Conservation (phyloP, 345 rosid genomes). For the Pelargonium nanum region DNA sequence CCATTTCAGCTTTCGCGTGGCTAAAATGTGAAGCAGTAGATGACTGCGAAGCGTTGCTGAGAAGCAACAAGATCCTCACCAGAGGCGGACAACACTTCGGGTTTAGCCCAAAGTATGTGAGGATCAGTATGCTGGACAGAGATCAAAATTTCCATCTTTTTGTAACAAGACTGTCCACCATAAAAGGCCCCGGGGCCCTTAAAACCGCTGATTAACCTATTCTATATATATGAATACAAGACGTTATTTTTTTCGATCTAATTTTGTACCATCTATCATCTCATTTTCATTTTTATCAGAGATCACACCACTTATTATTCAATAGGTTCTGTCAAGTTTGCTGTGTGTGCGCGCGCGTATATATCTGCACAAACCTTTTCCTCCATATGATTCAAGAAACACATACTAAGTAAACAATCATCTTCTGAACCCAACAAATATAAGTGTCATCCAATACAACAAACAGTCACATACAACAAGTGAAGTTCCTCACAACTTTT, state of each 20-base stretch:
- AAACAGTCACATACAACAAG: no score
- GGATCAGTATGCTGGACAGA: constrained; percentile 65
- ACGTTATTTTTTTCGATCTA: not conserved
- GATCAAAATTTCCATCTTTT: constrained; percentile 41
- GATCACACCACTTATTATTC: no score
- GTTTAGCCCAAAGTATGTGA: constrained; percentile 42
- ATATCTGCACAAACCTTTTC: no score
- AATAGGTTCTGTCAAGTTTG: no score
- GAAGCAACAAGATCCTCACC: constrained; percentile 47
- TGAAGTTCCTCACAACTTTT: no score
- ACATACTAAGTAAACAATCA: no score
- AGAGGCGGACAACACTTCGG: constrained; percentile 71
- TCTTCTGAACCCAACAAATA: no score
- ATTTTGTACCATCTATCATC: no score
- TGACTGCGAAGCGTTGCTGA: constrained; percentile 60
- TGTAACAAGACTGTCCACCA: constrained; percentile 30
- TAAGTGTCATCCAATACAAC: no score
- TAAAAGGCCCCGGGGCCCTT: not conserved
- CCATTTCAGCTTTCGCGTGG: constrained; percentile 74
- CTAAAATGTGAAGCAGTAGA: constrained; percentile 54
- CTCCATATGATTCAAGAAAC: no score
- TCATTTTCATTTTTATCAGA: no score
- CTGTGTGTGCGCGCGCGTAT: no score
- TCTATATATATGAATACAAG: not conserved
- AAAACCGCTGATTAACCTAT: not conserved